Evolutionary conservation across 2,329 filamentous ascomycete genomes (phyloP), one percentile per base, ranked within the genome.

Genomic region (Westerdykella aurantiaca): DNA sequence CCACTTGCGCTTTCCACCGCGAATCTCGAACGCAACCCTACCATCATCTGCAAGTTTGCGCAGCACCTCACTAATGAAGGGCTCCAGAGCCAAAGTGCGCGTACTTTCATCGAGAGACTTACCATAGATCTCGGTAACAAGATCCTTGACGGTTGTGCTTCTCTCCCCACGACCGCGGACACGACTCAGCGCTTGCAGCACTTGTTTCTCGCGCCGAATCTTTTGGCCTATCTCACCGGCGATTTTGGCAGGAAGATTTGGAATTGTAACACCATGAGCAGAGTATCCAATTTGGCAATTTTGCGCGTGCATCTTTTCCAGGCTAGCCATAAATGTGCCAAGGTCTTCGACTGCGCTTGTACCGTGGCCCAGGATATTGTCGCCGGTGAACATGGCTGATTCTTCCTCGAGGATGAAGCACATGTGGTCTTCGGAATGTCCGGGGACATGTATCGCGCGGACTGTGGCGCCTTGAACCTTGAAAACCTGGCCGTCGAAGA

Each of bases 81-180:
- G 69, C 89, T 94, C 83, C 85, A 91, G 64, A 87, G 93, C 60
- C 84, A 90, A 52, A 9, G 58, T 51, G 0, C 67, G 44, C 0
- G 70, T 61, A 13, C 61, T 50, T n/a, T 64, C 57, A 39, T 69
- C 63, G 29, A 71, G 17, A 1, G 46, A 43, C 1, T 58, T 55
- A 0, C 74, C 75, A 46, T 77, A 64, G 12, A 77, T 67, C 3
- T 47, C 47, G 2, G 53, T 53, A 1, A 77, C 74, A 10, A 79
- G 56, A 23, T 76, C 57, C 41, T 55, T 49, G 4, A 74, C 61
- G 0, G 69, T 71, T 0, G 70, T 51, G 38, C 69, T 68, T 13
- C 51, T 58, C 47, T 66, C 60, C 0, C 56, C 50, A 16, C 46
- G 43, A 14, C 51, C 43, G 9, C 53, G 48, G 33, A 49, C 33